These are phyloP conservation scores for Pseudocohnilembus persalinus DNA, from an alignment of 169 alveolate species.

Conservation along the genomic window DNA sequence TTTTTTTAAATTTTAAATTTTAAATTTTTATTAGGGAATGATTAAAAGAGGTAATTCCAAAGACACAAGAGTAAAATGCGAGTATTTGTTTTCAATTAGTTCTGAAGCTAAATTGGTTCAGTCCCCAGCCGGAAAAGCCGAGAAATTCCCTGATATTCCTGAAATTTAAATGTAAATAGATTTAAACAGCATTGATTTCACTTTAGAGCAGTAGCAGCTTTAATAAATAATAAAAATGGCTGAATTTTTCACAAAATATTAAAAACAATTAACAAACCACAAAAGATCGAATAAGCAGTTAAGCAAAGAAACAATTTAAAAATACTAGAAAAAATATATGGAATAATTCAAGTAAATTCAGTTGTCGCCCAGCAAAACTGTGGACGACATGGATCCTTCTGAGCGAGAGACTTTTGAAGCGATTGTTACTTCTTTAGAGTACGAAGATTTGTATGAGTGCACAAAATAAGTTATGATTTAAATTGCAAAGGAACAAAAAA, in stretches of 20 bases:
- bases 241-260: slow-evolving; percentile 24
- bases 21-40: background rate
- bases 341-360: background rate
- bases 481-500: slow-evolving; percentile 4
- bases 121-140: slow-evolving; percentile 8
- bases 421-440: slow-evolving; percentile 9
- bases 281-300: slow-evolving; percentile 25
- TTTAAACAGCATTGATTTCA: slow-evolving; percentile 3
- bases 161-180: slow-evolving; percentile 1
- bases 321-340: background rate
- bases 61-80: background rate
- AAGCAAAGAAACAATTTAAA: slow-evolving; percentile 21
- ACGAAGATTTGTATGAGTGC: slow-evolving; percentile 4
- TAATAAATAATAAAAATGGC: slow-evolving; percentile 25
- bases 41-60: slow-evolving; percentile 5
- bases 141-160: slow-evolving; percentile 9
- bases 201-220: slow-evolving; percentile 15
- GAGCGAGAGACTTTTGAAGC: slow-evolving; percentile 23
- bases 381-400: background rate
- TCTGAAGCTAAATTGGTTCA: slow-evolving; percentile 21
- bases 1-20: too few relatives aligned
- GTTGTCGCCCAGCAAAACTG: background rate
- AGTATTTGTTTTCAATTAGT: slow-evolving; percentile 15
- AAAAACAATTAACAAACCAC: slow-evolving; percentile 11
- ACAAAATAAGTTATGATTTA: slow-evolving; percentile 7